Evolutionary conservation across 495 filamentous ascomycete species (phyloP).

Genomic region (Paragyromitra xinjiangensis): DNA sequence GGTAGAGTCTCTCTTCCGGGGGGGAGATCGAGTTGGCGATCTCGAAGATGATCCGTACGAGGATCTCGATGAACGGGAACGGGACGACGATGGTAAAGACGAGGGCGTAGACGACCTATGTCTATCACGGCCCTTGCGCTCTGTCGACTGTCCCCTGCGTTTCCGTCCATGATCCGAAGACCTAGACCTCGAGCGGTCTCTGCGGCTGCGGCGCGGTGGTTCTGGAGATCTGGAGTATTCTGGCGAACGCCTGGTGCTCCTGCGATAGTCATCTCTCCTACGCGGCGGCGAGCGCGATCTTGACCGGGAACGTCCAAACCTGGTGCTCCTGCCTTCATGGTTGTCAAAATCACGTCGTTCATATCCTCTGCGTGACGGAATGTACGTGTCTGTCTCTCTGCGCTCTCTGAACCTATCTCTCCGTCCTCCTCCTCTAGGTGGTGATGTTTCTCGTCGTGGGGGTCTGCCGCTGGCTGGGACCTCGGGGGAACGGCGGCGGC

Average conservation of each 20-base stretch:
- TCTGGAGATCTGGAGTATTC: conserved; percentile 54
- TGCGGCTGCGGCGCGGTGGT: conserved; percentile 41
- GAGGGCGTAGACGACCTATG: conserved; percentile 45
- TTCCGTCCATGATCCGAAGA: conserved; percentile 53
- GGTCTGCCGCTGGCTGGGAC: conserved; percentile 60
- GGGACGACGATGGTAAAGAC: conserved; percentile 50
- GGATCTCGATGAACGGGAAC: conserved; percentile 47
- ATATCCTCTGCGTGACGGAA: conserved; percentile 62
- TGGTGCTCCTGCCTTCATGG: conserved; percentile 58
- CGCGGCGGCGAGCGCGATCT: conserved; percentile 49
- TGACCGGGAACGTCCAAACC: conserved; percentile 56
- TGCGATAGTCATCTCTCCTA: conserved; percentile 49
- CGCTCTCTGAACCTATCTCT: conserved; percentile 59
- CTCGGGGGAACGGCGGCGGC: conserved; percentile 65
- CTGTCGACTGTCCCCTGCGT: conserved; percentile 23
- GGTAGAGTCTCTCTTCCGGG: conserved; percentile 35
- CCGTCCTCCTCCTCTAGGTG: conserved; percentile 56
- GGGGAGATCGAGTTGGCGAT: conserved; percentile 52
- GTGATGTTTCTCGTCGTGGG: conserved; percentile 57
- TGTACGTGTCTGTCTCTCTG: conserved; percentile 63
- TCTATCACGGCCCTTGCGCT: conserved; percentile 41
- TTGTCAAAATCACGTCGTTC: conserved; percentile 59
- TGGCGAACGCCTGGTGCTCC: conserved; percentile 55
- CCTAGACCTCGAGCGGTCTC: conserved; percentile 57
- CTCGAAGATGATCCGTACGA: conserved; percentile 55